Evolutionary conservation across 2,329 filamentous ascomycete genomes (phyloP).

Genomic region (Coniochaeta ligniaria): DNA sequence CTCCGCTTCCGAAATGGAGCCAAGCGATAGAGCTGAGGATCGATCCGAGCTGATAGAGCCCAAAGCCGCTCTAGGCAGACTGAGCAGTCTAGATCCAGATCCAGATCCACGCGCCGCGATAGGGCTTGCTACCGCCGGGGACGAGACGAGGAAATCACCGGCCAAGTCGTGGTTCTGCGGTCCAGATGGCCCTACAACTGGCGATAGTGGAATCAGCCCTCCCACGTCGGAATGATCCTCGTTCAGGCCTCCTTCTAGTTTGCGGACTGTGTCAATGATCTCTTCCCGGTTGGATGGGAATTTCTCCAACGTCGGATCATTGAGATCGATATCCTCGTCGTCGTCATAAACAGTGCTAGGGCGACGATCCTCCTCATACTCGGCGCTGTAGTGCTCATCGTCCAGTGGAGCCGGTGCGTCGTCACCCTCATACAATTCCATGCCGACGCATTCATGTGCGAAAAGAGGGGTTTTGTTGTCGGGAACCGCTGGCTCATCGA

Average conservation of each 20-base stretch:
- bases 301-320: constrained; percentile 40
- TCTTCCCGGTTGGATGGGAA: constrained; percentile 38
- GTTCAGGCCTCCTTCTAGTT: constrained; percentile 35
- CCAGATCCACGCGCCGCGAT: constrained; percentile 9
- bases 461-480: constrained; percentile 31
- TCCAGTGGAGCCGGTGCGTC: constrained; percentile 19
- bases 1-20: constrained; percentile 37
- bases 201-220: constrained; percentile 23
- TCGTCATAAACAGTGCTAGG: constrained; percentile 8
- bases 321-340: constrained; percentile 25
- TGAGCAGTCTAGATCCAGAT: constrained; percentile 14
- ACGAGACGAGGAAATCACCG: constrained; percentile 24
- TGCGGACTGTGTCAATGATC: constrained; percentile 37
- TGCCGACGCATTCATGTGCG: constrained; percentile 37
- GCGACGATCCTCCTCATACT: constrained; percentile 11
- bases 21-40: constrained; percentile 29
- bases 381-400: constrained; percentile 17
- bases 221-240: constrained; percentile 30
- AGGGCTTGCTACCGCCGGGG: constrained; percentile 27
- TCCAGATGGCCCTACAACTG: constrained; percentile 24
- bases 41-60: constrained; percentile 21
- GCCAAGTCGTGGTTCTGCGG: constrained; percentile 27
- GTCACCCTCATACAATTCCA: constrained; percentile 18
- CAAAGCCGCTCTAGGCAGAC: constrained; percentile 17
- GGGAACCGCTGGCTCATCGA: background rate